Base-by-base conservation (phyloP, 208 protist genomes). In the Trypanosoma caninum region DNA sequence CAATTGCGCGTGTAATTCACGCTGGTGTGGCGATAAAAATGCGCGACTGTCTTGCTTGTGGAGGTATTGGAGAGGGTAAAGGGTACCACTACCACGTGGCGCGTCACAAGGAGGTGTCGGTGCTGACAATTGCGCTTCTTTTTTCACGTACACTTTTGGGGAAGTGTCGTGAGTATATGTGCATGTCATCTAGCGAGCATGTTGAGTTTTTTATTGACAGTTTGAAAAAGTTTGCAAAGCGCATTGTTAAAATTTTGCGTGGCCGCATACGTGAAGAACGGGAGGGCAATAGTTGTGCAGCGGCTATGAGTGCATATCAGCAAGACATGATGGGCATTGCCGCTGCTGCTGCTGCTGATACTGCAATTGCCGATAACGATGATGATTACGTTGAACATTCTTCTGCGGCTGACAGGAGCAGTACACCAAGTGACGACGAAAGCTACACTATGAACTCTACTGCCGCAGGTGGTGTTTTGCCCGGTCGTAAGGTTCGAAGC, bases 181-280 rank as follows among this genome's bases (percentile, higher is more conserved):
- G 84, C 72, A 95, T 95, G 89, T 80, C 81, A 14, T 28, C 25
- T 6, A 23, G n/a, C 16, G 85, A 95, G 65, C 89, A 95, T 70
- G 59, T 88, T 2, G 52, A 74, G 22, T 74, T 70, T 20, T 87
- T 91, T 38, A 76, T 53, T 42, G 66, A 72, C 13, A 73, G 82
- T n/a, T 72, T 95, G 25, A 56, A 66, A 44, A 57, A 65, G 47
- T 76, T 95, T 44, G 71, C 69, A 9, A 75, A 78, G 60, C 76
- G 74, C 23, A 59, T 93, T 23, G 80, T 91, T 13, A 65, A 56
- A 20, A 55, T 51, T 16, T 61, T 94, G 48, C 65, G 81, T 16
- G 81, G 82, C 9, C 76, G 78, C 38, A 59, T 61, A 7, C 37
- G 42, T 22, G 59, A 53, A 20, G 78, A 70, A 56, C 55, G 56